A percentile compares a stretch with the other conserved stretches of the same genome.
Evolutionary conservation across 2,329 filamentous ascomycete genomes (phyloP).

Genomic region (Colletotrichum liaoningense): DNA sequence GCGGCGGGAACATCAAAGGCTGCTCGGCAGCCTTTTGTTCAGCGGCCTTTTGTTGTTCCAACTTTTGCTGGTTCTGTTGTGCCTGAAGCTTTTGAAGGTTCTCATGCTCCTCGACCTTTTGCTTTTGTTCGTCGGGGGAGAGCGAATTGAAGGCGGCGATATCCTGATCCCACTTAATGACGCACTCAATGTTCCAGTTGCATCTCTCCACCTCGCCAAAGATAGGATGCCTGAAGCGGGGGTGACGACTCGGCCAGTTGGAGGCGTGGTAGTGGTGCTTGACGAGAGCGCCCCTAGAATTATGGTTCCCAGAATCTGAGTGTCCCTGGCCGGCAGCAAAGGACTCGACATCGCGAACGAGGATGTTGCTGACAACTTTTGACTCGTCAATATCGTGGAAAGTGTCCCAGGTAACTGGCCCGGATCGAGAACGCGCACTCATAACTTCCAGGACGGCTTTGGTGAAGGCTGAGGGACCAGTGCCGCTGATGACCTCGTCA

Average conservation of each 20-base stretch:
- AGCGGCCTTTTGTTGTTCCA: constrained; percentile 40
- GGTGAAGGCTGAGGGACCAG: constrained; percentile 78
- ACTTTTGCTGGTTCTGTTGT: constrained; percentile 45
- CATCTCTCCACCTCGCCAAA: constrained; percentile 78
- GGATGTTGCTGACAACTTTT: constrained; percentile 70
- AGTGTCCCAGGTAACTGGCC: constrained; percentile 66
- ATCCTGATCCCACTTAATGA: constrained; percentile 74
- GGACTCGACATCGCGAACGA: constrained; percentile 77
- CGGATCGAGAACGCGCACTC: constrained; percentile 47
- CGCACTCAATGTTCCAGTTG: constrained; percentile 76
- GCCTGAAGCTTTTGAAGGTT: constrained; percentile 38
- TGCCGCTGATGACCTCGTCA: constrained; percentile 79
- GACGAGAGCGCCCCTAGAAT: constrained; percentile 73
- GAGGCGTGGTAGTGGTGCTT: constrained; percentile 83
- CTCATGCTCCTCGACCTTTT: constrained; percentile 51
- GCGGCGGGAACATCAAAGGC: neutral
- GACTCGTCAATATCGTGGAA: constrained; percentile 77
- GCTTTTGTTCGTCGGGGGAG: constrained; percentile 68
- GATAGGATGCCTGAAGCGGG: constrained; percentile 74
- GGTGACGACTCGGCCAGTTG: constrained; percentile 75
- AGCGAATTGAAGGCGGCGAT: constrained; percentile 70
- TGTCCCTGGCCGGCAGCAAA: constrained; percentile 81
- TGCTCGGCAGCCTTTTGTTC: neutral
- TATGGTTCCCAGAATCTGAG: constrained; percentile 78
- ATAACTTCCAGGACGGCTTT: constrained; percentile 73